A percentile compares a stretch with the other conserved stretches of the same genome.
These are phyloP conservation scores for Russula vinacea DNA, from an alignment of 768 basidiomycete species.

Conservation along the genomic window DNA sequence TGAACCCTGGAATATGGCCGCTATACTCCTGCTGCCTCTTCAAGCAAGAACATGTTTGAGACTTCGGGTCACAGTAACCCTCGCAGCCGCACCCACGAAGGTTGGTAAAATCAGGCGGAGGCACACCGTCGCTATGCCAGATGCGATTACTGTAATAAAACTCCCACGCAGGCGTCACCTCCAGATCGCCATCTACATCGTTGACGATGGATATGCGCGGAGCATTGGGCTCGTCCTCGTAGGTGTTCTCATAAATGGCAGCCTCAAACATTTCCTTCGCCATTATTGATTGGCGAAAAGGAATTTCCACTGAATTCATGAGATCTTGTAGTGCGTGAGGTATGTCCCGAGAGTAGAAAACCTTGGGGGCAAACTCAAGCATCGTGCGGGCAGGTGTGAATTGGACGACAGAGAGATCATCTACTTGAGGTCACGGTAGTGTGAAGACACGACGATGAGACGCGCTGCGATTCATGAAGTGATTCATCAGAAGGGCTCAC, in stretches of 20 bases:
- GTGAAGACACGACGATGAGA: slow-evolving; percentile 1
- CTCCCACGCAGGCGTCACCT: slow-evolving; percentile 76
- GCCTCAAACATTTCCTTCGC: slow-evolving; percentile 59
- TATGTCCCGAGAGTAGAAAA: slow-evolving; percentile 47
- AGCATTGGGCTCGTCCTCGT: slow-evolving; percentile 62
- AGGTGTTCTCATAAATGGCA: slow-evolving; percentile 62
- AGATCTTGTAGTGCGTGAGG: slow-evolving; percentile 62
- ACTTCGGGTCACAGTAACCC: slow-evolving; percentile 71
- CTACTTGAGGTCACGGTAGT: background rate
- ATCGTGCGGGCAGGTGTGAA: slow-evolving; percentile 26
- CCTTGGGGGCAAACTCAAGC: slow-evolving; percentile 31
- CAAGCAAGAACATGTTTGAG: slow-evolving; percentile 69
- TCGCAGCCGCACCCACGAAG: slow-evolving; percentile 71
- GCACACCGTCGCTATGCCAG: slow-evolving; percentile 68
- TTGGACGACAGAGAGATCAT: slow-evolving; percentile 18
- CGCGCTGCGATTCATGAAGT: background rate
- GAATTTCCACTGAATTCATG: slow-evolving; percentile 51
- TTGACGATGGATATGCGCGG: slow-evolving; percentile 69
- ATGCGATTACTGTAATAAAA: slow-evolving; percentile 84
- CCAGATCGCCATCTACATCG: slow-evolving; percentile 50
- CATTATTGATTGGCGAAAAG: slow-evolving; percentile 42
- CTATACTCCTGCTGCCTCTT: slow-evolving; percentile 50
- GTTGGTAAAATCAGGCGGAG: slow-evolving; percentile 55
- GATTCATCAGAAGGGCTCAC: slow-evolving; percentile 7
- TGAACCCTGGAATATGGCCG: slow-evolving; percentile 52